Base-by-base conservation (phyloP, 345 rosid genomes). In the Cardiospermum halicacabum region DNA sequence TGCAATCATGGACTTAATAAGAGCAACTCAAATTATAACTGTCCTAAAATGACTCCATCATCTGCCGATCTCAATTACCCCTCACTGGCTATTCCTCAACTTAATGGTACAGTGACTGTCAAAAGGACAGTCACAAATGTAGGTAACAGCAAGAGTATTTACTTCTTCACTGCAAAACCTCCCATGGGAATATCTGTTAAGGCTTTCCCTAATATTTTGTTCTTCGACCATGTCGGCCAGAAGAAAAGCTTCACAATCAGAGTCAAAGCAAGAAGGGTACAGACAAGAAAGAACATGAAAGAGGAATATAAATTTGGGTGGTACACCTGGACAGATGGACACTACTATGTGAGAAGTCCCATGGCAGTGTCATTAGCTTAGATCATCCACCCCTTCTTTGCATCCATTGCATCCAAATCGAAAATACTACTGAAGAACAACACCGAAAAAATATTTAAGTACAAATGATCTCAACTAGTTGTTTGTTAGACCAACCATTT, bases 51-150 rank as follows among this genome's bases (percentile, higher is more conserved):
- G 45, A 18, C 36, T 8, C 63, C 65, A 11, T 56, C 87, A 1
- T 56, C 83, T 11, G 58, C 78, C 49, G 53, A 82, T 49, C 85
- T 88, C 16, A 93, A 89, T 42, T 86, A 88, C 28, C 96, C 98
- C 0, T 86, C 96, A 28, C 24, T 90, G 7, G 55, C 83, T 2
- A 64, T 90, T 37, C 79, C 90, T 0, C 74, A 72, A 21, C 74
- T 86, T 31, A 78, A 72, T 5, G 65, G 64, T 49, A 70, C 78
- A 0, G 64, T 74, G 24, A 78, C 34, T 0, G 58, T 90, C 11
- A 78, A 60, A 27, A 77, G 97, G 69, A 86, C 81, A 3, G 96
- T 93, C 31, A 93, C 90, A 3, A 88, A 86, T 70, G 96, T 88
- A 37, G 85, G 88, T 7, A 55, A 67, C 24, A 16, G 42, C 24